A percentile compares a stretch with the other conserved stretches of the same genome.
Conservation (phyloP, 108 stramenopile genomes). For the Skeletonema grethae region DNA sequence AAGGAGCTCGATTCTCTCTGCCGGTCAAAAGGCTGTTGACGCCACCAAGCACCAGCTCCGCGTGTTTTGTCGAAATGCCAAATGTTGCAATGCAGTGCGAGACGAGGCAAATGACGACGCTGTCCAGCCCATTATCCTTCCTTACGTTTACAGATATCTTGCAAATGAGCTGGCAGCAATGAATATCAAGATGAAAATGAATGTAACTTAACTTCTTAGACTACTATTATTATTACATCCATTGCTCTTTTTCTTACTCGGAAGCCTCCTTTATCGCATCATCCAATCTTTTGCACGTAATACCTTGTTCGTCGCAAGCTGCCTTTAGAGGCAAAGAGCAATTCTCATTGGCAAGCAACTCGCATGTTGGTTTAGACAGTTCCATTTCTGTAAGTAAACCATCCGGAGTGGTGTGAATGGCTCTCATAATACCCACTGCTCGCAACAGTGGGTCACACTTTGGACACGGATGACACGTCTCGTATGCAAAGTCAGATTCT, state of each 20-base stretch:
- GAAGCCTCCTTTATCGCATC: background rate
- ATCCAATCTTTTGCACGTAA: slow-evolving; percentile 16
- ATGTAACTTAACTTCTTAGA: slow-evolving; percentile 44
- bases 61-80: slow-evolving; percentile 78
- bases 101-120: slow-evolving; percentile 79
- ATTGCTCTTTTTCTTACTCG: background rate
- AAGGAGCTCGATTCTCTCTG: slow-evolving; percentile 75
- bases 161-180: slow-evolving; percentile 98
- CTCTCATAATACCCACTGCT: slow-evolving; percentile 37
- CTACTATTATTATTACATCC: slow-evolving; percentile 3
- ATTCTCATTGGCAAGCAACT: slow-evolving; percentile 23
- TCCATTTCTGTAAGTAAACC: slow-evolving; percentile 18
- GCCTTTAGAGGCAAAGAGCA: slow-evolving; percentile 27
- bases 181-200: slow-evolving; percentile 94
- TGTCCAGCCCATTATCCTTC: slow-evolving; percentile 90
- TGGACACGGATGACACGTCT: slow-evolving; percentile 41
- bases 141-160: slow-evolving; percentile 98
- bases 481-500: slow-evolving; percentile 34
- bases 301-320: slow-evolving; percentile 26
- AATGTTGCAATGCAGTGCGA: slow-evolving; percentile 65
- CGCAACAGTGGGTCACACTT: slow-evolving; percentile 43
- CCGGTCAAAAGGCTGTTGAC: slow-evolving; percentile 75
- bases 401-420: slow-evolving; percentile 30
- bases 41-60: slow-evolving; percentile 73
- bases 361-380: slow-evolving; percentile 9